phyloP scores from a whole-genome alignment of 2,329 filamentous ascomycete genomes.

The Parastagonospora nodorum region DNA sequence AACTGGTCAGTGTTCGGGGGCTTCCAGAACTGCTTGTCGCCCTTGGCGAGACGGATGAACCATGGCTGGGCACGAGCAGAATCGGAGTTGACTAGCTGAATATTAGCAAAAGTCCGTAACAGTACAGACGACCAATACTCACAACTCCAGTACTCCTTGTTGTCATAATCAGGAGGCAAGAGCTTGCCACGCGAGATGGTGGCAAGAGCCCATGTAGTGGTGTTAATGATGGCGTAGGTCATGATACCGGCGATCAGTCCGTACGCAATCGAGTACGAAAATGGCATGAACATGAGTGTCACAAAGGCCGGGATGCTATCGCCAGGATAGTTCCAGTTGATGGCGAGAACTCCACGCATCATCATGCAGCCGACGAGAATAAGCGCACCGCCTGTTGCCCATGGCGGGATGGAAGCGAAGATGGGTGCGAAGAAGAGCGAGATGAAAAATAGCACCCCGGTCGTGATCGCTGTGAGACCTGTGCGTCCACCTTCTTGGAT shows the following conservation, averaged over 20 bases:
- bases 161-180: constrained; percentile 32
- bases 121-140: constrained; percentile 8
- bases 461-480: constrained; percentile 76
- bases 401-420: constrained; percentile 85
- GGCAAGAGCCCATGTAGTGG: constrained; percentile 57
- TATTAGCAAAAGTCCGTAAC: constrained; percentile 1
- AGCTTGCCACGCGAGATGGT: constrained; percentile 19
- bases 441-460: constrained; percentile 78
- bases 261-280: constrained; percentile 87
- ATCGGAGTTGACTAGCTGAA: constrained; percentile 21
- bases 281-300: constrained; percentile 84
- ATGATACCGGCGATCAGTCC: constrained; percentile 81
- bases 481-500: constrained; percentile 87
- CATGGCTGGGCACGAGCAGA: constrained; percentile 29
- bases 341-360: constrained; percentile 75
- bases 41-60: constrained; percentile 30
- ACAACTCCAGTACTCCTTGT: constrained; percentile 39
- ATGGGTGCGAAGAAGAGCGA: constrained; percentile 89
- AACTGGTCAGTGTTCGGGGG: constrained; percentile 23
- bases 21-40: constrained; percentile 32
- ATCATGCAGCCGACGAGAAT: constrained; percentile 86
- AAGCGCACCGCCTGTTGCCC: constrained; percentile 88
- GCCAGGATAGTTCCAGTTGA: constrained; percentile 84
- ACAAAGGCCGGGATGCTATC: constrained; percentile 85
- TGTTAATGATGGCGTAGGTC: constrained; percentile 77